These are phyloP conservation scores for Epichloe coenophiala DNA, from an alignment of 2,329 filamentous ascomycete genomes.

Conservation along the genomic window DNA sequence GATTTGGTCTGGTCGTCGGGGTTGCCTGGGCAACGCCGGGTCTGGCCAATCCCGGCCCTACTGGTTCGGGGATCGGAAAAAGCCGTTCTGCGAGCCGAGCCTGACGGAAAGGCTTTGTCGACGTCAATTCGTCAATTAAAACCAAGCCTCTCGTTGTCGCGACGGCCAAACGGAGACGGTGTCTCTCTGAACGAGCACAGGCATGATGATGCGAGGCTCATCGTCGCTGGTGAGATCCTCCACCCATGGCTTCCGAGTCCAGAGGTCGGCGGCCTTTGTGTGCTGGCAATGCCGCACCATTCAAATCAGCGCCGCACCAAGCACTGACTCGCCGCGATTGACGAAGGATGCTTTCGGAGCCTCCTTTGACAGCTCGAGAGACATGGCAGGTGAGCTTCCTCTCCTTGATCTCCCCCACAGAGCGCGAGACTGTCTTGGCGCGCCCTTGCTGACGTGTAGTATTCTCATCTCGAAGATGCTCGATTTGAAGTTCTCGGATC, in stretches of 20 bases:
- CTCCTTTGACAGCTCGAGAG: slow-evolving; percentile 28
- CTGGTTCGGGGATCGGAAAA: slow-evolving; percentile 15
- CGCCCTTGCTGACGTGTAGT: not conserved
- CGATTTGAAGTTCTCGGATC: slow-evolving; percentile 87
- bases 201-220: slow-evolving; percentile 28
- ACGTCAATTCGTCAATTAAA: not conserved
- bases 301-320: slow-evolving; percentile 49
- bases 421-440: not conserved
- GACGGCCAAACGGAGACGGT: too few relatives aligned
- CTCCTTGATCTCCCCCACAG: too few relatives aligned
- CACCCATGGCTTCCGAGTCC: slow-evolving; percentile 18
- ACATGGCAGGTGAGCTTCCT: slow-evolving; percentile 33
- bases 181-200: not conserved
- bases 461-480: slow-evolving; percentile 49
- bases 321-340: slow-evolving; percentile 37
- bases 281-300: slow-evolving; percentile 46
- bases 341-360: slow-evolving; percentile 43
- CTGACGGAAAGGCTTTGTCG: not conserved
- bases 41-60: not conserved
- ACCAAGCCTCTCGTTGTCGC: not conserved
- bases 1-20: not conserved
- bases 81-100: slow-evolving; percentile 12
- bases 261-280: slow-evolving; percentile 22
- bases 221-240: slow-evolving; percentile 25
- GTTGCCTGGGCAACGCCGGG: slow-evolving; percentile 5